Evolutionary conservation across 805 yeast genomes (phyloP).

Genomic region (Clavispora asparagi): DNA sequence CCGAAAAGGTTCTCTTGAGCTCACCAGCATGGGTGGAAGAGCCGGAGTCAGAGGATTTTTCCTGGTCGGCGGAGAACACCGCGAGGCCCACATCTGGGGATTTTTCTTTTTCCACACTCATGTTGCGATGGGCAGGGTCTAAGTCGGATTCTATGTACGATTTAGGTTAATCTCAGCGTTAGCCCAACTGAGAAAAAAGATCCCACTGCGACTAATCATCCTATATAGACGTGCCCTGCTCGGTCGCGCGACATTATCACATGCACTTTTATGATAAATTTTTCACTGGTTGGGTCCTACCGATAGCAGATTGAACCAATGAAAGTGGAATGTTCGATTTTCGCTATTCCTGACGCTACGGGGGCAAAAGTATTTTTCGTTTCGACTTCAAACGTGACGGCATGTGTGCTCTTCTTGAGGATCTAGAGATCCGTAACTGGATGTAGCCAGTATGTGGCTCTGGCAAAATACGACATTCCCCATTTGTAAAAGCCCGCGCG

Average conservation of each 20-base stretch:
- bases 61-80: constrained; percentile 5
- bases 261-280: background rate
- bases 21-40: constrained; percentile 14
- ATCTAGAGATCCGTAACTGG: too few relatives aligned
- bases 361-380: too few relatives aligned
- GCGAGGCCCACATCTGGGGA: background rate
- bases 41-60: constrained; percentile 3
- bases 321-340: background rate
- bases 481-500: too few relatives aligned
- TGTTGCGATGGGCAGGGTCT: background rate
- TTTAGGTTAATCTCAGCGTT: background rate
- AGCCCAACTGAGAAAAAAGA: background rate
- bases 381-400: too few relatives aligned
- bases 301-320: background rate
- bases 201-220: background rate
- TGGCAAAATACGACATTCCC: too few relatives aligned
- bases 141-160: background rate
- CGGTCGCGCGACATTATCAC: constrained; percentile 1
- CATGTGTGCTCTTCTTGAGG: too few relatives aligned
- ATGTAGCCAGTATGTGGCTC: too few relatives aligned
- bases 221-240: background rate
- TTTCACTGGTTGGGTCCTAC: background rate
- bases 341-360: too few relatives aligned
- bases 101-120: constrained; percentile 1
- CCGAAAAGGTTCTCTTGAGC: constrained; percentile 32